Evolutionary conservation across 768 basidiomycete genomes (phyloP), one percentile per base, ranked within the genome.

Genomic region (Trametes gibbosa): DNA sequence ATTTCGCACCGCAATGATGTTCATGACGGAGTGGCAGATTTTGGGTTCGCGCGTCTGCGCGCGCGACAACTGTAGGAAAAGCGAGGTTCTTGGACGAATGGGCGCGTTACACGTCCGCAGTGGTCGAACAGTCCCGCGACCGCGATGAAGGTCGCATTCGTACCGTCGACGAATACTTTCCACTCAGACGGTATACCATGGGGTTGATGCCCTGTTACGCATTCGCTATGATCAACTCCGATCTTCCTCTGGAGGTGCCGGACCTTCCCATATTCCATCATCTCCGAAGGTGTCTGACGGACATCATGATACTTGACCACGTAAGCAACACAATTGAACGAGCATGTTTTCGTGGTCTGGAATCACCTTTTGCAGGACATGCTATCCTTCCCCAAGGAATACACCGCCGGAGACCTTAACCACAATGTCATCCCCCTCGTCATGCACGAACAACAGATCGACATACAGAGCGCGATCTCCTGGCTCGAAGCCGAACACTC

Each of bases 191-290:
- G 14, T 56, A 65, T 3, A 68, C 63, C 35, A 50, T 64, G 27
- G 72, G 63, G 1, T 48, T 61, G 16, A 61, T 56, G 27, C 63
- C 70, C 21, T 61, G 58, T 19, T 65, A 63, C 52, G 50, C 64
- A 2, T 50, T 60, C 13, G 50, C 50, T 1, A 55, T 54, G n/a
- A 75, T 84, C 41, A 81, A 79, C 47, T 77, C 84, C 43, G 81
- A 87, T 66, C 73, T 87, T 32, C 81, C 84, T 4, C 81, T 87
- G 51, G 76, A 79, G 43, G 77, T 85, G 16, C 81, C 81, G 59
- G 72, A 82, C 43, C 77, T 88, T 67, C 74, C 81, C n/a, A 69
- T 63, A n/a, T 81, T 88, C 66, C 42, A 21, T 2, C 5, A 9
- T 19, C 16, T 43, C 4, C 80, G 82, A 62, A 78, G 75, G 67